Base-by-base conservation (phyloP, 257 asterid species). In the Gardenia jasminoides region DNA sequence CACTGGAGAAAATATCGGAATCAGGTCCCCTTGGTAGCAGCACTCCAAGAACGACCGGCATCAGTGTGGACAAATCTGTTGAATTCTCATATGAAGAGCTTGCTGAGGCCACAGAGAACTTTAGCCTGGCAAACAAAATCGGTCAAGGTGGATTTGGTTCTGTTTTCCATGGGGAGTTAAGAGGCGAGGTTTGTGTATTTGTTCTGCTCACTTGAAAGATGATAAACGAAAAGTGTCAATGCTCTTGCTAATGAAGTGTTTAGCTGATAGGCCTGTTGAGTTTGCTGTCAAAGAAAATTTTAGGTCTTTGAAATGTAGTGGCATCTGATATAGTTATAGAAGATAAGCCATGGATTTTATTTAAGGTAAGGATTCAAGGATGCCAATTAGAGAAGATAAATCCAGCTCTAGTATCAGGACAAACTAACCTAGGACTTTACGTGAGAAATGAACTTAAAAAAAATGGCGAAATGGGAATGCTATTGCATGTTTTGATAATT, bases 121-220 rank as follows among this genome's bases (percentile, higher is more conserved):
- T 94, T 79, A 79, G 79, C 83, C 11, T 89, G 31, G 86, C 88
- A 64, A 70, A 86, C 64, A 92, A 94, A 80, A 94, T 92, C 9
- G 98, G 97, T 22, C 97, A 94, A 88, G 98, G 98, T 76, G 97
- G 96, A 50, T 92, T 88, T 76, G 98, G 95, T 75, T 72, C 96
- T 73, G 98, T 93, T 81, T 93, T 64, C 83, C 91, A 88, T 59
- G 97, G 84, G 20, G 96, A 88, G 83, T 80, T 94, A 62, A 86
- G 97, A 82, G 98, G 95, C 84, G 94, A 94, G 98, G 98, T 94
- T 80, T 33, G 93, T 80, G 72, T 74, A 73, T 70, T 64, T 22
- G 28, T 31, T 69, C 64, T 65, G 17, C 54, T 65, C 15, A 41
- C 82, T 52, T 30, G 65, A 19, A 70, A n/a, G 50, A 48, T 50